Evolutionary conservation across 1,139 yeast species (phyloP).

Genomic region (Kurtzmaniella natalensis): DNA sequence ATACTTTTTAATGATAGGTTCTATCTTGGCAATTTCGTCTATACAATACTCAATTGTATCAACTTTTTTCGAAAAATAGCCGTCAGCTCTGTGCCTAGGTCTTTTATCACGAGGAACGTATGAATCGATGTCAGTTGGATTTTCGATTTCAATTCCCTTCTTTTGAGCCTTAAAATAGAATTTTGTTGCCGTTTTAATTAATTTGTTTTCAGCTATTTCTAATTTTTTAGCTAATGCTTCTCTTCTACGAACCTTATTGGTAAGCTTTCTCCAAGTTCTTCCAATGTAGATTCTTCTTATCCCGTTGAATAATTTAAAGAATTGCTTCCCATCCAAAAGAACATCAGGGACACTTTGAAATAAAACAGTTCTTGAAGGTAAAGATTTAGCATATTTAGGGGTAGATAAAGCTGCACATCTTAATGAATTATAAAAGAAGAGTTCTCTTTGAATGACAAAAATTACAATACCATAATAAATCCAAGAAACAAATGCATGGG

Average conservation of each 20-base stretch:
- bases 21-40: constrained; percentile 50
- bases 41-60: constrained; percentile 59
- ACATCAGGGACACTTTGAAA: constrained; percentile 77
- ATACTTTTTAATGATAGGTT: constrained; percentile 47
- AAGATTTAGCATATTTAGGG: constrained; percentile 68
- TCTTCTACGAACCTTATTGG: constrained; percentile 56
- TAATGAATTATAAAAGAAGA: constrained; percentile 72
- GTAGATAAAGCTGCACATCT: constrained; percentile 79
- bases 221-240: constrained; percentile 55
- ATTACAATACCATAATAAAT: constrained; percentile 65
- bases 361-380: constrained; percentile 75
- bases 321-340: constrained; percentile 58
- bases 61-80: constrained; percentile 50
- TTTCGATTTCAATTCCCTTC: constrained; percentile 35
- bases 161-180: constrained; percentile 61
- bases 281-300: constrained; percentile 72
- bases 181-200: constrained; percentile 59
- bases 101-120: constrained; percentile 75
- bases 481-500: constrained; percentile 84
- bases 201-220: constrained; percentile 65
- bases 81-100: constrained; percentile 62
- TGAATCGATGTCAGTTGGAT: constrained; percentile 42
- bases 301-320: constrained; percentile 61
- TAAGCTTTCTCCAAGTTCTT: constrained; percentile 60
- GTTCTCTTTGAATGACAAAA: constrained; percentile 75